Evolutionary conservation across 495 filamentous ascomycete species (phyloP).

Genomic region (Xylaria castorea): DNA sequence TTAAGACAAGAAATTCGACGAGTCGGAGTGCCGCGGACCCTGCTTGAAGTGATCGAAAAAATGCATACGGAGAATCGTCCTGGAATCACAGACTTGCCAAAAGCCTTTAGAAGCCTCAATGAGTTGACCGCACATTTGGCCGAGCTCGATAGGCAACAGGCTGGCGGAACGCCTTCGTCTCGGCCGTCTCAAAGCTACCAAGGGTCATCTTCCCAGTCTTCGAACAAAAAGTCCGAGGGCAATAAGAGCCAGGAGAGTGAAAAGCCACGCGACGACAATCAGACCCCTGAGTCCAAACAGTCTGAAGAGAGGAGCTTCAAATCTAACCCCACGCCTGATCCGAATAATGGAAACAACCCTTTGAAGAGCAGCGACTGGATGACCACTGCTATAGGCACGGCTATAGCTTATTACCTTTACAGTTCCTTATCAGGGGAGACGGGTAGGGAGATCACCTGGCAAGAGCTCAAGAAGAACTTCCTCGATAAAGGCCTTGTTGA

Average conservation of each 20-base stretch:
- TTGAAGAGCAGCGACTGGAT: constrained; percentile 37
- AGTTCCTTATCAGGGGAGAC: constrained; percentile 36
- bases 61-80: constrained; percentile 58
- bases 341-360: constrained; percentile 23
- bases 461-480: constrained; percentile 91
- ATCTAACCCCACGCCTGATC: constrained; percentile 30
- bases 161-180: not conserved
- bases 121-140: constrained; percentile 32
- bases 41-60: constrained; percentile 53
- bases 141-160: not conserved
- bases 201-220: constrained; percentile 3
- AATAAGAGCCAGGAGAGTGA: constrained; percentile 40
- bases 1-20: constrained; percentile 27
- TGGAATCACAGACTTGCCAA: constrained; percentile 67
- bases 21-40: constrained; percentile 39
- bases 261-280: constrained; percentile 47
- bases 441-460: constrained; percentile 90
- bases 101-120: constrained; percentile 28
- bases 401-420: constrained; percentile 40
- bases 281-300: constrained; percentile 30
- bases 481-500: constrained; percentile 95
- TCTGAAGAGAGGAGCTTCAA: constrained; percentile 32
- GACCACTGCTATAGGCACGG: constrained; percentile 30
- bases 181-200: constrained; percentile 6
- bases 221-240: constrained; percentile 23